Base-by-base conservation (phyloP, 192 early-diverging fungal species). In the Geranomyces michiganensis region DNA sequence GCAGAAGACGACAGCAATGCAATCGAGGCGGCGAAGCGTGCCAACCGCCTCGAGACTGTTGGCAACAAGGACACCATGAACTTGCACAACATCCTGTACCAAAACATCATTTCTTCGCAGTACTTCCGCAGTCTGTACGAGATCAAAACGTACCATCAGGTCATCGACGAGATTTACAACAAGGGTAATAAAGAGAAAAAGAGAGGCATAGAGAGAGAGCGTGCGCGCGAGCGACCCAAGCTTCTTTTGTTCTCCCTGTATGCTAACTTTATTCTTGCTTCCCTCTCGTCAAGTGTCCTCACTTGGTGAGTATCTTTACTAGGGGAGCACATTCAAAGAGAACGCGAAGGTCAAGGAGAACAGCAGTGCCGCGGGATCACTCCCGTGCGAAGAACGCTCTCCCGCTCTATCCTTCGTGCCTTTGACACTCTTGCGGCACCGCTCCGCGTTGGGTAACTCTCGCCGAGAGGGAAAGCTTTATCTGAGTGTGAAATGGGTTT, bases 61-160 rank as follows among this genome's bases (percentile, higher is more conserved):
- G 92, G 92, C 26, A 94, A 90, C 74, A 88, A 84, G 56, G 77
- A 72, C 48, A 92, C 90, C 17, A 94, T 94, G 92, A 94, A 94
- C 76, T 70, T 94, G 72, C 91, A 92, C 75, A 82, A 77, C 27
- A 68, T 79, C 24, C 56, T 79, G 31, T 82, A 79, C 56, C 72
- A 75, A 46, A 82, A 82, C 59, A 67, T 94, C 60, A 78, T 89
- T 27, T 80, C 84, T 3, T 90, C 88, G 1, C 89, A 86, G 22
- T 94, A 94, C 72, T 92, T 93, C 70, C 89, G 89, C 59, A 77
- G 80, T 17, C 69, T 94, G 19, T 88, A 85, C 70, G 89, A 90
- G 33, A 85, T 85, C 68, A 89, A 90, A 66, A 90, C 91, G 0
- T 92, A 85, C 76, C 87, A 92, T 72, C 89, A 92, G 76, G 85